Evolutionary conservation across 2,329 filamentous ascomycete genomes (phyloP).

Genomic region (Phialophora expanda): DNA sequence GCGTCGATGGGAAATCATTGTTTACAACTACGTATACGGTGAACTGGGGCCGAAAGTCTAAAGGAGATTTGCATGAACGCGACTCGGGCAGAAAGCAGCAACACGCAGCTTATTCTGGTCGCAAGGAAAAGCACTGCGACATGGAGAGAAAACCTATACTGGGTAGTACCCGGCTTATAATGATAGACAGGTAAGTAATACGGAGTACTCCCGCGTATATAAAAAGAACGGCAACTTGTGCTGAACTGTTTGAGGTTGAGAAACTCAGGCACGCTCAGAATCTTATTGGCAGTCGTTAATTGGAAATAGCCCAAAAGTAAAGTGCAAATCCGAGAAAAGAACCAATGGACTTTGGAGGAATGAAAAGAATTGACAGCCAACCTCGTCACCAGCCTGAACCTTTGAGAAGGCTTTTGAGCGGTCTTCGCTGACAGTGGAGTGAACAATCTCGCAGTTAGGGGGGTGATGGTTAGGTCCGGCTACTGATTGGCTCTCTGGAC

Average conservation of each 20-base stretch:
- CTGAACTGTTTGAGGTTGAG: neutral
- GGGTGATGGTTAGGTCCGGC: neutral
- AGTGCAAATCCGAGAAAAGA: neutral
- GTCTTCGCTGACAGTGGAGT: neutral
- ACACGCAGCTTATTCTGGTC: neutral
- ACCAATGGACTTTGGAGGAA: slow-evolving; percentile 4
- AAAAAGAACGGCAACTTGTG: neutral
- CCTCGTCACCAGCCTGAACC: slow-evolving; percentile 8
- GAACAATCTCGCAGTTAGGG: slow-evolving; percentile 16
- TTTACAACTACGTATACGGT: slow-evolving; percentile 24
- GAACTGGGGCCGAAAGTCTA: slow-evolving; percentile 7
- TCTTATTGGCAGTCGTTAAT: neutral
- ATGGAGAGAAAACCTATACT: neutral
- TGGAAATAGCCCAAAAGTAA: neutral
- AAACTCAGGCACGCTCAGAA: neutral
- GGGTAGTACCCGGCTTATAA: neutral
- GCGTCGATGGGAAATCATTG: slow-evolving; percentile 21
- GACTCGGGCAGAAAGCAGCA: neutral
- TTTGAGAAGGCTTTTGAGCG: neutral
- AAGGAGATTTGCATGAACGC: slow-evolving; percentile 21
- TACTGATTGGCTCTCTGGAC: slow-evolving; percentile 8
- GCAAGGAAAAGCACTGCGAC: neutral
- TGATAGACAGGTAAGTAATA: neutral
- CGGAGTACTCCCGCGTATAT: neutral
- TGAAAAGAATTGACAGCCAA: neutral